Evolutionary conservation across 2,329 filamentous ascomycete species (phyloP).

Genomic region (Aspergillus aculeatus): DNA sequence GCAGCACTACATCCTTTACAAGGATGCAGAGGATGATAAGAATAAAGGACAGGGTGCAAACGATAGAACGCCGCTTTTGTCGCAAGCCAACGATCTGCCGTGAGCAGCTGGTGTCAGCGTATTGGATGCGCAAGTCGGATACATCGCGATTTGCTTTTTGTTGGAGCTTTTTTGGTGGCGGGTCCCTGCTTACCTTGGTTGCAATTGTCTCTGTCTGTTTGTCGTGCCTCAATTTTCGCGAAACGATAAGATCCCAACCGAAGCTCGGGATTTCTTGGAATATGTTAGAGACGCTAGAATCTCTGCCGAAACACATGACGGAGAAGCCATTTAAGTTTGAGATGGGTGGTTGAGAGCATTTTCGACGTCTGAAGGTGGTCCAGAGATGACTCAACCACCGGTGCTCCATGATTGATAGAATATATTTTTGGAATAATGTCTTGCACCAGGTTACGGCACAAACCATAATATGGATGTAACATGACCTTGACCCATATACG

Average conservation of each 20-base stretch:
- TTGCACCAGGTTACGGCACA: background rate
- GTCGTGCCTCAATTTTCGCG: background rate
- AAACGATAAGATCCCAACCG: background rate
- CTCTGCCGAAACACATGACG: background rate
- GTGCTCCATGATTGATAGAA: background rate
- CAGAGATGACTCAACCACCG: background rate
- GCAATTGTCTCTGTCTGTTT: background rate
- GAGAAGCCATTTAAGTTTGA: background rate
- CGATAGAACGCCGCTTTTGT: slow-evolving; percentile 32
- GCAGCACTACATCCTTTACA: slow-evolving; percentile 85
- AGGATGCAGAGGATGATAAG: slow-evolving; percentile 27
- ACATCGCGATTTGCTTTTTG: background rate
- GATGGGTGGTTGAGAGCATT: background rate
- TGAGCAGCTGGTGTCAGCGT: slow-evolving; percentile 11
- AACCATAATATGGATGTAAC: background rate
- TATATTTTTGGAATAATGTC: slow-evolving; percentile 10
- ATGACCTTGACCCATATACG: slow-evolving; percentile 4
- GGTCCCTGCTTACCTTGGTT: background rate
- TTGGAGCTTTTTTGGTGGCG: background rate
- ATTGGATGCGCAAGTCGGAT: background rate
- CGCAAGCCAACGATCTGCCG: slow-evolving; percentile 14
- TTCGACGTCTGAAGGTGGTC: background rate
- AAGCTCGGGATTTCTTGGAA: background rate
- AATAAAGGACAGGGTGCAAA: slow-evolving; percentile 20
- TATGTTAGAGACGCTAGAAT: background rate